Evolutionary conservation across 2,329 filamentous ascomycete species (phyloP), one percentile per base, ranked within the genome.

Genomic region (Teratosphaeriaceae sp.): DNA sequence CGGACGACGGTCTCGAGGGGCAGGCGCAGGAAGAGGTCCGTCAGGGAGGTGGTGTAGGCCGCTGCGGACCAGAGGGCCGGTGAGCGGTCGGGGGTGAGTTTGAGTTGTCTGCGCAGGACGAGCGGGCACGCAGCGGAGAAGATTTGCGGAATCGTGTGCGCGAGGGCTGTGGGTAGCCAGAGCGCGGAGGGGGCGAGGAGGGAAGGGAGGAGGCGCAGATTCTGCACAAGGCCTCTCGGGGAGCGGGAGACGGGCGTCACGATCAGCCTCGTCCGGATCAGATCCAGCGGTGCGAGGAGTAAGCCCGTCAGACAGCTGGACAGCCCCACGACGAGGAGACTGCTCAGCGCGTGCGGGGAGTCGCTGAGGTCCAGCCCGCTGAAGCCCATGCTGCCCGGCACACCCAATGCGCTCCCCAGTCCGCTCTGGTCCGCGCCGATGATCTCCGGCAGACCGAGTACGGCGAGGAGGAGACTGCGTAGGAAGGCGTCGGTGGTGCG

Each of bases 401-500:
- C 57, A 24, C 78, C 80, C 42, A 88, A 70, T 8, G 67, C 67
- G 4, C 70, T 64, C 4, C 63, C 68, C 15, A 77, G 63, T 21
- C 76, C 71, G 7, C 84, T 85, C 23, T 88, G 71, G 57, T 97
- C 90, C 1, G 90, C 89, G 24, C 75, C 71, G 6, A 84, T 84
- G 24, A 88, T 71, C 55, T 98, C 92, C 1, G 90, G 89, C 12
- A 97, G 78, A 49, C 94, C 94, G 54, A 97, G 76, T 5, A 97
- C 74, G 1, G 92, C 90, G 34, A 88, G 88, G n/a, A 97, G 74
- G 40, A 96, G 76, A 57, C 88, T 92, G 56, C 88, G 79, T 8
- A 89, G 85, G 82, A 94, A 98, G 54, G 87, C 89, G 63, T 97
- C 92, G 22, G 95, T 70, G 6, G 94, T 83, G 9, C 88, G 88